These are phyloP conservation scores for Rehmannia glutinosa DNA, from an alignment of 257 asterid genomes.

Conservation along the genomic window DNA sequence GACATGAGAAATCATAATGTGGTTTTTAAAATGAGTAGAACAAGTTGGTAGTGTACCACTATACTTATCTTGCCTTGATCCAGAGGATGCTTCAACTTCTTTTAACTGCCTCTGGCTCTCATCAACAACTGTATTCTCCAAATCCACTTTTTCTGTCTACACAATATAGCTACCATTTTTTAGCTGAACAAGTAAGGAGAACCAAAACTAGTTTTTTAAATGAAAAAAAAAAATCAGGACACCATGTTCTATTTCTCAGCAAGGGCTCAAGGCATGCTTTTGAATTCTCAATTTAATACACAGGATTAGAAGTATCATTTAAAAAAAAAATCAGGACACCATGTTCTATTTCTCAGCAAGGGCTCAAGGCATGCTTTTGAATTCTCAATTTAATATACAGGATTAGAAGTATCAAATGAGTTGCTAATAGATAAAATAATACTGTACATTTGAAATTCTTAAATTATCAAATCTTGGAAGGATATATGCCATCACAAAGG, in stretches of 20 bases:
- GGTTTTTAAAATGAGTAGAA: constrained; percentile 1
- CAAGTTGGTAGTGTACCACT: constrained; percentile 51
- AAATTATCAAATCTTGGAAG: not conserved
- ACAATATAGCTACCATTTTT: constrained; percentile 24
- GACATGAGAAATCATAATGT: not conserved
- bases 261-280: not conserved
- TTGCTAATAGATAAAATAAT: too few species aligned
- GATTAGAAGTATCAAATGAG: not conserved
- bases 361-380: not conserved
- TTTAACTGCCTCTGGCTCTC: constrained; percentile 88
- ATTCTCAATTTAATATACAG: constrained; percentile 6
- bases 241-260: constrained; percentile 8
- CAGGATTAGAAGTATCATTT: too few species aligned
- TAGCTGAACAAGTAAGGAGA: constrained; percentile 19
- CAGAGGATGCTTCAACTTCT: constrained; percentile 59
- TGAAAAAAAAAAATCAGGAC: not conserved
- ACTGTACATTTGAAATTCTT: not conserved
- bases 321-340: not conserved
- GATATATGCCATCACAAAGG: not conserved
- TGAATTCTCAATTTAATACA: constrained; percentile 6
- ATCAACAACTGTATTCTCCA: constrained; percentile 95
- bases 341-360: constrained; percentile 4
- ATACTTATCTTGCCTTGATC: constrained; percentile 78
- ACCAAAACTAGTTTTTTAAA: not conserved
- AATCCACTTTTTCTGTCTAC: constrained; percentile 96